Evolutionary conservation across 192 early-diverging fungal species (phyloP), one percentile per base, ranked within the genome.

Genomic region (Coemansia pectinata): DNA sequence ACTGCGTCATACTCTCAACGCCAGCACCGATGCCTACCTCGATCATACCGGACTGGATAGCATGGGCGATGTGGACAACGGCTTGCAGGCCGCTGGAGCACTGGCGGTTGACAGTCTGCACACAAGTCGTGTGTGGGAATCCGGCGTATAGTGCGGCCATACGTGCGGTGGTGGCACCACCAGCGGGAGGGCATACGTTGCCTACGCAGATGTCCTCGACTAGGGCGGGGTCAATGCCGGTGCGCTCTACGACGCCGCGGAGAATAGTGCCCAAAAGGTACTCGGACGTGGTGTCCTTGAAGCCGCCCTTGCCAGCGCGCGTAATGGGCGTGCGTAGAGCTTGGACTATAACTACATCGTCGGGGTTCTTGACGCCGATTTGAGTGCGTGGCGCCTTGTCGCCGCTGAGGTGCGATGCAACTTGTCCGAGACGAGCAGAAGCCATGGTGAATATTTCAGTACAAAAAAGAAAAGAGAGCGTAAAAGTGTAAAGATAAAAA

Each of bases 191-290:
- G 39, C 94, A 86, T 42, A 97, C 95, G 70, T 91, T 96, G 62
- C 96, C 96, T n/a, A 96, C 93, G 82, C 91, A 90, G 69, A 98
- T 95, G 67, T 98, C 96, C 69, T 98, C 87, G 34, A 98, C 93
- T 57, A 94, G 71, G 34, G 86, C 78, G 41, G 95, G 93, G 66
- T 98, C 91, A 40, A 97, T 88, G 47, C 91, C 90, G 63, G 91
- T 90, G 61, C 91, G 80, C 58, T 90, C 89, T 14, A 92, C 76
- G 5, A 91, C 76, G 33, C 88, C 92, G 76, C 91, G 92, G 73
- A 98, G 86, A 7, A 91, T 87, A 33, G 80, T 85, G 50, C 92
- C 91, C 69, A 96, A 85, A 3, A 96, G 85, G 53, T 88, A 89
- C 82, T 91, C 90, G 44, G 91, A 89, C 17, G 92, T 89, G 55